Base-by-base conservation (phyloP, 139 green algal genomes). In the Eudorina sp. region DNA sequence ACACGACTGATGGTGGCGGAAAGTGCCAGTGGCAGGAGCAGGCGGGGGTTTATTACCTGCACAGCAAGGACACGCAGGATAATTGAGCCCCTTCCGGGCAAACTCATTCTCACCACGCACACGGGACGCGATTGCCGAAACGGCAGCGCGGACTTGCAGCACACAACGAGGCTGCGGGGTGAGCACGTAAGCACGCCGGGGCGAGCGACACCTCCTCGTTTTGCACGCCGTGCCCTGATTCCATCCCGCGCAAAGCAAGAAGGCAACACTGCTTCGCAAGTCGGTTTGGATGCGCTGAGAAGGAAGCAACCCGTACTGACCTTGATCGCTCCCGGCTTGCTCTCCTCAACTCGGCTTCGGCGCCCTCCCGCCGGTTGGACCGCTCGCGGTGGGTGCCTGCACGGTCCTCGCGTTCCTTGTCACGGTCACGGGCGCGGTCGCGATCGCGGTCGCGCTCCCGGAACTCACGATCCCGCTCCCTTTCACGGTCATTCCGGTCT, bases 281-380 rank as follows among this genome's bases (percentile, higher is more conserved):
- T n/a, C n/a, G n/a, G n/a, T n/a, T n/a, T n/a, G n/a, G n/a, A n/a
- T n/a, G n/a, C n/a, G n/a, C n/a, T n/a, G n/a, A n/a, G n/a, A n/a
- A n/a, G n/a, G n/a, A n/a, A n/a, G n/a, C n/a, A n/a, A n/a, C n/a
- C n/a, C 51, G 18, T 69, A 16, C 58, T 69, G 18, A 79, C 70
- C 70, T 53, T 11, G 70, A 79, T 38, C 70, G 70, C 40, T 79
- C 70, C 34, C 70, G 40, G 43, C 70, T 79, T 21, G 70, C 41
- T 25, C 68, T 46, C 70, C 70, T 9, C 70, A 29, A 11, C 25
- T 31, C 29, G 21, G 5, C 70, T 0, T 79, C 70, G 6, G 70
- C 9, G 19, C 40, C 70, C 6, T 81, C 43, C 31, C 73, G 45
- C 27, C 73, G 23, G 23, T 9, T 25, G 21, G 45, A 43, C 8